These are phyloP conservation scores for Pleurostoma richardsiae DNA, from an alignment of 2,329 filamentous ascomycete genomes.

Conservation along the genomic window DNA sequence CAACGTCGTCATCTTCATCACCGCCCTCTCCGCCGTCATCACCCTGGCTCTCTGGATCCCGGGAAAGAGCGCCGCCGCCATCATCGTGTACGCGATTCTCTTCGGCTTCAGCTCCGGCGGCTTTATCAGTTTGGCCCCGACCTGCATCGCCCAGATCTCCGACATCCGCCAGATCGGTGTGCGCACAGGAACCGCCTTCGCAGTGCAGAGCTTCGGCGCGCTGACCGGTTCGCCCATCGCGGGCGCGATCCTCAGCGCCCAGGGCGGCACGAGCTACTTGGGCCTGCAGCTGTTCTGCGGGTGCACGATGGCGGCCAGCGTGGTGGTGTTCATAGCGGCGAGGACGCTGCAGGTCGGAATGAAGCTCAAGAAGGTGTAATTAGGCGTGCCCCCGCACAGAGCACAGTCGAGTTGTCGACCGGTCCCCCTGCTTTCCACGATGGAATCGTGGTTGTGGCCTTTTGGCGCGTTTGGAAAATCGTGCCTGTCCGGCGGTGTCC, in stretches of 20 bases:
- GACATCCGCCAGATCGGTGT: slow-evolving; percentile 56
- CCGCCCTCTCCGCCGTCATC: slow-evolving; percentile 31
- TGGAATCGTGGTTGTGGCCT: too few species aligned
- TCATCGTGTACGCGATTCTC: slow-evolving; percentile 54
- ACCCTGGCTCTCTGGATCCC: slow-evolving; percentile 36
- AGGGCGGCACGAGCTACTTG: slow-evolving; percentile 36
- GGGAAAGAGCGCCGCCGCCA: slow-evolving; percentile 37
- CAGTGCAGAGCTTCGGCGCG: slow-evolving; percentile 49
- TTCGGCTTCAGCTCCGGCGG: slow-evolving; percentile 64
- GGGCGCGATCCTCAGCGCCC: slow-evolving; percentile 38
- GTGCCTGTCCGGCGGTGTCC: too few species aligned
- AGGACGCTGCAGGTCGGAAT: slow-evolving; percentile 19
- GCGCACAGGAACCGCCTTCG: slow-evolving; percentile 52
- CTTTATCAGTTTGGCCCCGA: slow-evolving; percentile 53
- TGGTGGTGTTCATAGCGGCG: slow-evolving; percentile 15
- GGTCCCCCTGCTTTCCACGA: too few species aligned
- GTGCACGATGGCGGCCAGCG: slow-evolving; percentile 27
- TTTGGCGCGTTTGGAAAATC: too few species aligned
- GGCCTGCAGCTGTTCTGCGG: slow-evolving; percentile 54
- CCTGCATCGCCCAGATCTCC: slow-evolving; percentile 55
- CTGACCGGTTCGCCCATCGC: slow-evolving; percentile 55
- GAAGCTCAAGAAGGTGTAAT: slow-evolving; percentile 13
- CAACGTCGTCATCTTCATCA: slow-evolving; percentile 40
- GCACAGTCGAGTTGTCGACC: too few species aligned
- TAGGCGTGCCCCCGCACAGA: too few species aligned